A percentile compares a stretch with the other conserved stretches of the same genome.
These are phyloP conservation scores for Buddleja alternifolia DNA, from an alignment of 257 asterid species.

Conservation along the genomic window DNA sequence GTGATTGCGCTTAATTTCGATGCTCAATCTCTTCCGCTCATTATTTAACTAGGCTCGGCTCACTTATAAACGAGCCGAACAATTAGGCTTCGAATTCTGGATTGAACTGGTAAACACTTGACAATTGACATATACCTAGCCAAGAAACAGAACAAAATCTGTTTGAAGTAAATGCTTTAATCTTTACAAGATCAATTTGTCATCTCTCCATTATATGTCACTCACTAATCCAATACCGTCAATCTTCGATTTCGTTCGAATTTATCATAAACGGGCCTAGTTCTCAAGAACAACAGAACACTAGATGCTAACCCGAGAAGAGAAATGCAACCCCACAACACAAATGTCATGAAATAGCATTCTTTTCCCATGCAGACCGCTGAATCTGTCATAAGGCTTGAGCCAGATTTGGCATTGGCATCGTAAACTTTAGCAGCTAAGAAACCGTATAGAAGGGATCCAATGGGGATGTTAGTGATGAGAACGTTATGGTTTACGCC, in stretches of 20 bases:
- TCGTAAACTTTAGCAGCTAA: constrained; percentile 80
- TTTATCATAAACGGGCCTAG: constrained; percentile 62
- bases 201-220: too few relatives aligned
- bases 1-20: too few relatives aligned
- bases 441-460: constrained; percentile 78
- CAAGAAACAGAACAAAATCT: too few relatives aligned
- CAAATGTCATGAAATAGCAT: constrained; percentile 72
- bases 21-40: too few relatives aligned
- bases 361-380: constrained; percentile 81
- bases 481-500: constrained; percentile 94
- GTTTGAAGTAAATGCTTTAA: too few relatives aligned
- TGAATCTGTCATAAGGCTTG: constrained; percentile 32
- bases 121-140: too few relatives aligned
- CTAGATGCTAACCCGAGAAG: constrained; percentile 66
- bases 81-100: too few relatives aligned
- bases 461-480: constrained; percentile 85
- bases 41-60: too few relatives aligned
- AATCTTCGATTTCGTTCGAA: constrained; percentile 52
- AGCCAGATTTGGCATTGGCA: constrained; percentile 35
- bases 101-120: too few relatives aligned
- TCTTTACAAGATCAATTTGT: too few relatives aligned
- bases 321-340: constrained; percentile 91
- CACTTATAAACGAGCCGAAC: too few relatives aligned
- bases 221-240: neutral
- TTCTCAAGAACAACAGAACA: constrained; percentile 67